phyloP scores from a whole-genome alignment of 2,329 filamentous ascomycete species.

The Thyridium curvatum region DNA sequence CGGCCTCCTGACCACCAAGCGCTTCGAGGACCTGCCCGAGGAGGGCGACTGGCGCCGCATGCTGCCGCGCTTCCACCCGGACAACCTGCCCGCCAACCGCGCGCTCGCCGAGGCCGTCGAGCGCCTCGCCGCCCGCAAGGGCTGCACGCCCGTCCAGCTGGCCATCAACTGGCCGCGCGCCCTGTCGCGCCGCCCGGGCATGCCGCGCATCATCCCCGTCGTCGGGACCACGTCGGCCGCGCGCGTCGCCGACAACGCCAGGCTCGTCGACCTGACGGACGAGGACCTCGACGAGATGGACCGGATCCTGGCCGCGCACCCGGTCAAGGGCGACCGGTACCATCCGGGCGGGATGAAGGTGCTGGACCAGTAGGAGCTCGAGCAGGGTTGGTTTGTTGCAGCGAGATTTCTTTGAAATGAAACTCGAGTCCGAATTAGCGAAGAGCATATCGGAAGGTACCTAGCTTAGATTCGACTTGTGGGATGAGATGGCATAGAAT shows the following conservation, averaged over 20 bases:
- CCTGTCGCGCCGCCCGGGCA: constrained; percentile 30
- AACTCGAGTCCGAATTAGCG: too few relatives aligned
- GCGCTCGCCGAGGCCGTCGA: not conserved
- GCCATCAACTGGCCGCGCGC: constrained; percentile 25
- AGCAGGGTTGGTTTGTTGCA: too few relatives aligned
- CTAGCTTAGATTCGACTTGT: too few relatives aligned
- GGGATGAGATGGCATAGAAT: too few relatives aligned
- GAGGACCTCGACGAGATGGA: constrained; percentile 32
- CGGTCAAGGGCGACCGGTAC: constrained; percentile 9
- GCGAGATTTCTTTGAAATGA: too few relatives aligned
- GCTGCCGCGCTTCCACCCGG: constrained; percentile 40
- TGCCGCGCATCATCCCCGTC: constrained; percentile 41
- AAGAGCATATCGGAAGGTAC: too few relatives aligned
- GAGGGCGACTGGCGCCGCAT: constrained; percentile 36
- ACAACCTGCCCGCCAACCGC: constrained; percentile 46
- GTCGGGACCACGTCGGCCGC: constrained; percentile 28
- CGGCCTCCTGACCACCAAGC: constrained; percentile 39
- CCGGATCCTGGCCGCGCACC: constrained; percentile 6
- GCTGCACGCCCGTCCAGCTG: not conserved
- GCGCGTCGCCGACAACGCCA: constrained; percentile 41
- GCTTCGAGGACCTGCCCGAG: constrained; percentile 28
- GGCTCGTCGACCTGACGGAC: constrained; percentile 24
- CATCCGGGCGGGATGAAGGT: not conserved
- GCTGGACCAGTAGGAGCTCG: too few relatives aligned
- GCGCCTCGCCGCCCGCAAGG: not conserved